Percentiles rank a stretch among this genome's conserved stretches.
phyloP scores from a whole-genome alignment of 768 basidiomycete species.

The Suillus luteus region DNA sequence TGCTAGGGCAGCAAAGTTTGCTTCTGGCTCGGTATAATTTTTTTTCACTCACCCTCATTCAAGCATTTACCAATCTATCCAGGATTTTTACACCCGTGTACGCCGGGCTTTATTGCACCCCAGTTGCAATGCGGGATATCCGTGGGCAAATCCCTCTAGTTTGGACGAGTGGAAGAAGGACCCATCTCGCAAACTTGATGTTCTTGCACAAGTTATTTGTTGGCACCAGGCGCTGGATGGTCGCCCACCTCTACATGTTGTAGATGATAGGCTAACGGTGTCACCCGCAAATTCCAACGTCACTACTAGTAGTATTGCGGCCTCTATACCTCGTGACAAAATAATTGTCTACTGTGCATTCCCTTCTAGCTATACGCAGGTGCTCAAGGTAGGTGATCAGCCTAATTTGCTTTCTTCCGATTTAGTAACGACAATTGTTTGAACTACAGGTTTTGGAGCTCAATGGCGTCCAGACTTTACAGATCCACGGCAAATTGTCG shows the following conservation, averaged over 20 bases:
- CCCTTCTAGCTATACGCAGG: background rate
- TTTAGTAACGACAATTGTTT: background rate
- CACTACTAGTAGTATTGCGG: background rate
- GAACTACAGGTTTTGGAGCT: background rate
- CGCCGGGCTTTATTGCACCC: background rate
- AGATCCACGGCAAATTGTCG: background rate
- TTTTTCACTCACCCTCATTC: background rate
- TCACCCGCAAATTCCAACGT: background rate
- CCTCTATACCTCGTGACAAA: background rate
- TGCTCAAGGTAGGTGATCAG: background rate
- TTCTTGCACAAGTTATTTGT: background rate
- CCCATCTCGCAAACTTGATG: background rate
- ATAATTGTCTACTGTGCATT: background rate
- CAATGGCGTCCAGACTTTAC: background rate
- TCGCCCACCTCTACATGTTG: background rate
- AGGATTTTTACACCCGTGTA: background rate
- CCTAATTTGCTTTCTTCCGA: background rate
- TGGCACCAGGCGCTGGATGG: background rate
- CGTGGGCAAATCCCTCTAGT: background rate
- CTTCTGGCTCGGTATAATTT: background rate
- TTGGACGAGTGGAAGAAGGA: background rate
- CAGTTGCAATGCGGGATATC: background rate
- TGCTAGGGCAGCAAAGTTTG: background rate
- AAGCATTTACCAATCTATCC: accelerated
- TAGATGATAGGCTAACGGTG: background rate